Evolutionary conservation across 2,329 filamentous ascomycete species (phyloP), one percentile per base, ranked within the genome.

Genomic region (Verticillium tricorpus): DNA sequence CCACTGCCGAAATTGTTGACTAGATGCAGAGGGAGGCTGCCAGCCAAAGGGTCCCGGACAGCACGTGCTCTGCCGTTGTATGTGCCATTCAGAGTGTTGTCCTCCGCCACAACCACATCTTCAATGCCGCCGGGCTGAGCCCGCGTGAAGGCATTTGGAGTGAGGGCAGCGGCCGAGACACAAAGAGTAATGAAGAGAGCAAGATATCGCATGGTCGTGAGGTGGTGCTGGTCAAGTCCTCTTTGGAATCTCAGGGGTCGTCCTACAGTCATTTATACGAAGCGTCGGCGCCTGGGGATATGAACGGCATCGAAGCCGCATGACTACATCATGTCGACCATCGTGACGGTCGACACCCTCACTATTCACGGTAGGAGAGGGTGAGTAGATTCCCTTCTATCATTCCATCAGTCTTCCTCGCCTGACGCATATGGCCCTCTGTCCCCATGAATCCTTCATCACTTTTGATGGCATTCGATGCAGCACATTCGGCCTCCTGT

Each of bases 1-100:
- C 72, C 74, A 5, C 70, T 71, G 14, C 65, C 64, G 52, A 79
- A 74, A 64, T 80, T 81, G 68, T 82, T 82, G 64, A 79, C 71
- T 7, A 83, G 66, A 37, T 72, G 63, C 1, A 77, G 34, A 0
- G 69, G 69, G 8, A 77, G 61, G 2, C 62, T 35, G 2, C 62
- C 64, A 5, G 62, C 55, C 15, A 67, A 37, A 15, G 61, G 22
- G 8, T 28, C 11, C 5, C 28, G 19, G 25, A 14, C 12, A 19
- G 22, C 15, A 14, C 12, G 5, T 15, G 25, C 12, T 14, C 63
- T 56, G 9, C 63, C 62, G 17, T 66, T 63, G n/a, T 70, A 65
- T 15, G 77, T 76, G 9, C 75, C 72, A 61, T 79, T 78, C 45
- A 80, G 65, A 0, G 75, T 74, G 61, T 80, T 78, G 4, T 73